phyloP scores from a whole-genome alignment of 805 yeast genomes.

The Yueomyces sinensis region DNA sequence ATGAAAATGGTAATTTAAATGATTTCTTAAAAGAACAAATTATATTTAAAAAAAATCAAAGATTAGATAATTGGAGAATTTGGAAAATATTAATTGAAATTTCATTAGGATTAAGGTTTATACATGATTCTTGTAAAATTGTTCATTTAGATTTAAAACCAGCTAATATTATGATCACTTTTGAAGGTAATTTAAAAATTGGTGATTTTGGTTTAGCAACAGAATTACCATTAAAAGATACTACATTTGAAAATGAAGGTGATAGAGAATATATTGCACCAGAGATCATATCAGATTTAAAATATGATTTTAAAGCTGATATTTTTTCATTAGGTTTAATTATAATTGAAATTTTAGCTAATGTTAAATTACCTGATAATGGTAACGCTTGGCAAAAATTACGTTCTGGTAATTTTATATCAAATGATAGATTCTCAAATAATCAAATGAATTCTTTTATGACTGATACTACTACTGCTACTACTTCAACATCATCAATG shows the following conservation, averaged over 20 bases:
- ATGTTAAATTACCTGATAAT: slow-evolving; percentile 86
- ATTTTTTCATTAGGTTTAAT: slow-evolving; percentile 88
- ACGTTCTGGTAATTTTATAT: slow-evolving; percentile 81
- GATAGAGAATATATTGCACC: slow-evolving; percentile 98
- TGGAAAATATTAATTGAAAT: slow-evolving; percentile 92
- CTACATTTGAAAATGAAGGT: slow-evolving; percentile 80
- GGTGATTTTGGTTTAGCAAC: slow-evolving; percentile 97
- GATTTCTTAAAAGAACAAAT: slow-evolving; percentile 71
- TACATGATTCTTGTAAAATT: slow-evolving; percentile 61
- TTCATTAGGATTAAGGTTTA: slow-evolving; percentile 62
- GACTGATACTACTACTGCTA: slow-evolving; percentile 17
- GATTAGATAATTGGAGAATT: slow-evolving; percentile 87
- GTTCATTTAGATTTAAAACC: slow-evolving; percentile 90
- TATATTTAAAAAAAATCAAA: slow-evolving; percentile 34
- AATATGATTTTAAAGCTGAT: slow-evolving; percentile 86
- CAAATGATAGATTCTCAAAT: slow-evolving; percentile 20
- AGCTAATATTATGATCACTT: slow-evolving; percentile 85
- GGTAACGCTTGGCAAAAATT: slow-evolving; percentile 95
- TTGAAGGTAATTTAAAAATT: slow-evolving; percentile 86
- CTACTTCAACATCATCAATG: too few species aligned
- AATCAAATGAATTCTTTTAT: slow-evolving; percentile 13
- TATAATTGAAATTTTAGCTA: slow-evolving; percentile 91
- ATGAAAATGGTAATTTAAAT: slow-evolving; percentile 87
- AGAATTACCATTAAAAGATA: slow-evolving; percentile 50
- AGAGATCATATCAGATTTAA: slow-evolving; percentile 71